Percentiles rank a stretch among this genome's conserved stretches.
These are phyloP conservation scores for Cyathus striatus DNA, from an alignment of 768 basidiomycete genomes.

Conservation along the genomic window DNA sequence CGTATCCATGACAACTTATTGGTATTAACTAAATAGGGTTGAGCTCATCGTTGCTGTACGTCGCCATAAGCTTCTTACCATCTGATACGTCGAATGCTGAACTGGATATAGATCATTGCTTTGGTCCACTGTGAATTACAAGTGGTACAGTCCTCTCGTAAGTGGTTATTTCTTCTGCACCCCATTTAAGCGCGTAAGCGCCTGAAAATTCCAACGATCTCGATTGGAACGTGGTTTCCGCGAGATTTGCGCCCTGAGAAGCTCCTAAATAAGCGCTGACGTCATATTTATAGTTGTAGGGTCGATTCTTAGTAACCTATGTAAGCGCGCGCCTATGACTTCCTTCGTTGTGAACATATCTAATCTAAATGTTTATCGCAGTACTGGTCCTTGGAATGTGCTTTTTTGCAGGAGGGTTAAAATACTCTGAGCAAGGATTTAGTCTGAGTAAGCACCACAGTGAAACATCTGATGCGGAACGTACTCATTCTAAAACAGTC, in stretches of 20 bases:
- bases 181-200: constrained; percentile 35
- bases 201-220: constrained; percentile 40
- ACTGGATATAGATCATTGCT: constrained; percentile 37
- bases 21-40: constrained; percentile 39
- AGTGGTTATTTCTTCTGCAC: constrained; percentile 21
- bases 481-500: constrained; percentile 17
- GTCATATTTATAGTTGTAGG: constrained; percentile 64
- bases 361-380: too few relatives aligned
- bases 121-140: constrained; percentile 51
- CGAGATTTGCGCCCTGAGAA: too few relatives aligned
- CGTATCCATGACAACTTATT: constrained; percentile 7
- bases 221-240: too few relatives aligned
- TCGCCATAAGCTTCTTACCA: constrained; percentile 5
- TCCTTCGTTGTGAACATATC: too few relatives aligned
- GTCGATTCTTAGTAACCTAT: constrained; percentile 80
- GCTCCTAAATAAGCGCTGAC: too few relatives aligned
- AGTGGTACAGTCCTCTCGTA: constrained; percentile 80
- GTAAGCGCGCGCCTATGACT: constrained; percentile 52
- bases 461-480: constrained; percentile 67
- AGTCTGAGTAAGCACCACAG: constrained; percentile 56
- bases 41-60: constrained; percentile 77
- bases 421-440: constrained; percentile 78
- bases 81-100: constrained; percentile 3
- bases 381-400: constrained; percentile 88
- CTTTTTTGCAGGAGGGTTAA: constrained; percentile 79